A percentile compares a stretch with the other conserved stretches of the same genome.
Evolutionary conservation across 2,329 filamentous ascomycete species (phyloP).

Genomic region (Phyllachora maydis): DNA sequence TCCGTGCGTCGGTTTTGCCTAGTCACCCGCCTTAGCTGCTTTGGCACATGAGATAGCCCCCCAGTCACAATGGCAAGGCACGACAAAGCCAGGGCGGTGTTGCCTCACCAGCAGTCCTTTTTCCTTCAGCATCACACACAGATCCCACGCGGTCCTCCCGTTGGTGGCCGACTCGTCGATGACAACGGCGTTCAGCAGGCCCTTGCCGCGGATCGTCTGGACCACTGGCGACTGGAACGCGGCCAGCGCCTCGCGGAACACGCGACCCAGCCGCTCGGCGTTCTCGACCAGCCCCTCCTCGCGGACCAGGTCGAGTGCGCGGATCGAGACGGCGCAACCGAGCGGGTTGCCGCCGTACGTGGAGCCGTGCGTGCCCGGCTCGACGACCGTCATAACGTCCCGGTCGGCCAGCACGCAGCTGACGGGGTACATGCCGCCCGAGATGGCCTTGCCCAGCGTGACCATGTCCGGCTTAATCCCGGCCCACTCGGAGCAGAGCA

Average conservation of each 20-base stretch:
- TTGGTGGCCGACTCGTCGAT: slow-evolving; percentile 78
- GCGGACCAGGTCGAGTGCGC: slow-evolving; percentile 79
- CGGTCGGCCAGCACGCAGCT: slow-evolving; percentile 74
- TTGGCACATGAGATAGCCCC: slow-evolving; percentile 2
- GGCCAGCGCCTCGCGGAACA: slow-evolving; percentile 63
- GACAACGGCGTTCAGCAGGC: slow-evolving; percentile 83
- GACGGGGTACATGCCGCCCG: slow-evolving; percentile 97
- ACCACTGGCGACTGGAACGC: slow-evolving; percentile 67
- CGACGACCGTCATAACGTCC: slow-evolving; percentile 87
- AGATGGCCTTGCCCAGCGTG: slow-evolving; percentile 91
- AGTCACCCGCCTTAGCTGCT: slow-evolving; percentile 8
- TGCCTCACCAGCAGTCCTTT: slow-evolving; percentile 69
- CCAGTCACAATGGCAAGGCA: slow-evolving; percentile 1
- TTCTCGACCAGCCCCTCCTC: slow-evolving; percentile 77
- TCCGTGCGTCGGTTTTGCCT: slow-evolving; percentile 96
- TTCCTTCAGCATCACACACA: slow-evolving; percentile 86
- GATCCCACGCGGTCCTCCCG: slow-evolving; percentile 83
- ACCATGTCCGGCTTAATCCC: slow-evolving; percentile 91
- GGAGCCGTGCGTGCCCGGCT: slow-evolving; percentile 90
- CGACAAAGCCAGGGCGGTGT: neutral
- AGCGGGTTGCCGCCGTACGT: slow-evolving; percentile 98
- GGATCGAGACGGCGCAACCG: slow-evolving; percentile 86
- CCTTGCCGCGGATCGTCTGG: slow-evolving; percentile 71
- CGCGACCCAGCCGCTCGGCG: slow-evolving; percentile 58
- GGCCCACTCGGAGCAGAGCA: slow-evolving; percentile 89